Evolutionary conservation across 352 stramenopile species (phyloP), one percentile per base, ranked within the genome.

Genomic region (Nothophytophthora sp.): DNA sequence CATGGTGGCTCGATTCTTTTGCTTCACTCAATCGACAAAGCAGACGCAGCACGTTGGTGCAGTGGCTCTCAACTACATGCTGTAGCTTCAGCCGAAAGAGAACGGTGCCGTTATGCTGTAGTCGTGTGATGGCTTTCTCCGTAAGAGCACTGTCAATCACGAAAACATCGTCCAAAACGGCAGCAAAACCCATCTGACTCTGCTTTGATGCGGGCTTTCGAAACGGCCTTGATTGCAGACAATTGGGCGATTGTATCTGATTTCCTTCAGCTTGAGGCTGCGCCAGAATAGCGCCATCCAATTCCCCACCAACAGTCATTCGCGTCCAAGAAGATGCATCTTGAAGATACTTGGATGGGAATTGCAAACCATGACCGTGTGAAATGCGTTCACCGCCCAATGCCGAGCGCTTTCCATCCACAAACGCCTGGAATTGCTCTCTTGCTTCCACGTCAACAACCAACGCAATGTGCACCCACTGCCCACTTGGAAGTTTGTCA

Each of bases 11-110:
- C 33, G 8, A 23, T 15, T 47, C 27, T 5, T 9, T 32, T 32
- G 32, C 10, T 5, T n/a, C 18, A 30, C 57, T 47, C 11, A 78
- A 41, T 30, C 55, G 63, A 13, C 60, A 76, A n/a, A 85, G 43
- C 13, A 85, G 30, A 5, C 59, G 40, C 24, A 85, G 46, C 12
- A 81, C 33, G 11, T 75, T 54, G 4, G 23, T 33, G 39, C 59
- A 74, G 18, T 81, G 37, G 4, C 2, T 53, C 44, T 76, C 62
- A 15, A 53, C 29, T 6, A 64, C 19, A 24, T 70, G 23, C 3
- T 58, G 58, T 15, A 64, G 66, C 33, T 81, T 78, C 25, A 80
- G 55, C 9, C 58, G 68, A 32, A 81, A 67, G 6, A 85, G 50
- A 49, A 66, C n/a, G 1, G 53, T 57, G 2, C 68, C 73, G 27